Evolutionary conservation across 2,329 filamentous ascomycete species (phyloP), one percentile per base, ranked within the genome.

Genomic region (Pleomassaria siparia): DNA sequence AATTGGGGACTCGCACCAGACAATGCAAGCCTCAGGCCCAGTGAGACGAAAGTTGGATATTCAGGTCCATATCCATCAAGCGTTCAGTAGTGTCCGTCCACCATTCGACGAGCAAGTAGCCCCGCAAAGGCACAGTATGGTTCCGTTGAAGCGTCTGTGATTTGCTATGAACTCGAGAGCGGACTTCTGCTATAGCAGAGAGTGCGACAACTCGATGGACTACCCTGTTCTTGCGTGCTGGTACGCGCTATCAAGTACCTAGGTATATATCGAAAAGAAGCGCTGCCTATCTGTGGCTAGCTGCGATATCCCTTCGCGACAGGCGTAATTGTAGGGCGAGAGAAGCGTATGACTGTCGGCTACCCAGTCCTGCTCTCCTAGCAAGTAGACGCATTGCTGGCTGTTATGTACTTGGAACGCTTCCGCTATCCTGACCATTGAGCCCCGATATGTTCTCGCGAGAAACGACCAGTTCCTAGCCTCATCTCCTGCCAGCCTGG

Each of bases 131-230:
- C 67, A 71, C 68, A 71, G 64, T 68, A 59, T 64, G 60, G 53
- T 71, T 69, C 67, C 66, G 64, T 56, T 69, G 69, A 71, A 71
- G 59, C 69, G 65, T 70, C 69, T 73, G 74, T 75, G 72, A 75
- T 85, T 82, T 86, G 85, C 86, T 88, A 88, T 84, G 84, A 81
- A 84, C 67, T 73, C 73, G 73, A 80, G 82, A 83, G 80, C 82
- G 81, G 72, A 80, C 80, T 84, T 82, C 84, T 88, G 87, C 82
- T 83, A 66, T 62, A 30, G 20, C 60, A 74, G 73, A 73, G 41
- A 47, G 58, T 59, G 59, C 55, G 49, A 49, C 56, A 55, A 53
- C 64, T 69, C 63, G 61, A 66, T 57, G 61, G 65, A 62, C 69
- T 72, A 78, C 70, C 73, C 75, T 76, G 72, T 76, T 76, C 64